Evolutionary conservation across 2,329 filamentous ascomycete genomes (phyloP).

Genomic region (Xylaria sp.): DNA sequence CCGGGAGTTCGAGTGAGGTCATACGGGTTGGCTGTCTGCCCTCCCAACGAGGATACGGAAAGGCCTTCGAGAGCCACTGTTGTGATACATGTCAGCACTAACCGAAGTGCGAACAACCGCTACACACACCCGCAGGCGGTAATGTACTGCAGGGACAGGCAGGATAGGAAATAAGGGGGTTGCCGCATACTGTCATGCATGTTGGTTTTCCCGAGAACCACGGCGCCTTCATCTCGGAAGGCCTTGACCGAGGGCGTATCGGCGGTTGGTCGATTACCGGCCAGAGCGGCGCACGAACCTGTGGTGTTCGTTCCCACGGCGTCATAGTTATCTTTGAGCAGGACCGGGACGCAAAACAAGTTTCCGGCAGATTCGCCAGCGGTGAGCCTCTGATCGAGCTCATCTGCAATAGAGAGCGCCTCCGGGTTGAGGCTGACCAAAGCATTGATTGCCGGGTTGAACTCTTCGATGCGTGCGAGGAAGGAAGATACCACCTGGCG

Average conservation of each 20-base stretch:
- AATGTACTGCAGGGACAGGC: neutral
- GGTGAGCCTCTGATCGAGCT: slow-evolving; percentile 49
- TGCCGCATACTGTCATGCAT: slow-evolving; percentile 53
- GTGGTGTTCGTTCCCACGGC: slow-evolving; percentile 60
- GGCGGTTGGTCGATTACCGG: slow-evolving; percentile 45
- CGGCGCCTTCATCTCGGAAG: slow-evolving; percentile 53
- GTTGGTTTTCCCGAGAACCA: slow-evolving; percentile 64
- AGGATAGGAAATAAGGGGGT: no score
- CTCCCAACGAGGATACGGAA: slow-evolving; percentile 63
- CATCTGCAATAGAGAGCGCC: slow-evolving; percentile 48
- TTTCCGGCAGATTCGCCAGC: slow-evolving; percentile 52
- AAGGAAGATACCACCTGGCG: slow-evolving; percentile 57
- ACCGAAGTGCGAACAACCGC: no score
- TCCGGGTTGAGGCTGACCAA: slow-evolving; percentile 55
- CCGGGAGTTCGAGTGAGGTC: slow-evolving; percentile 64
- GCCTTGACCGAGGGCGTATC: slow-evolving; percentile 56
- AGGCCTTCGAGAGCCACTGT: slow-evolving; percentile 63
- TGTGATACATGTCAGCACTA: slow-evolving; percentile 4
- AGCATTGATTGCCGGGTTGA: slow-evolving; percentile 61
- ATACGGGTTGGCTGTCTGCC: slow-evolving; percentile 68
- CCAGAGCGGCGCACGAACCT: slow-evolving; percentile 54
- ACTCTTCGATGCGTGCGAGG: slow-evolving; percentile 57
- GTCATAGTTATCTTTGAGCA: slow-evolving; percentile 68
- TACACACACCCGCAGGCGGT: neutral
- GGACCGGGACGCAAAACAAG: slow-evolving; percentile 63